phyloP scores from a whole-genome alignment of 805 yeast genomes.

The Diddensiella caesifluorescens region DNA sequence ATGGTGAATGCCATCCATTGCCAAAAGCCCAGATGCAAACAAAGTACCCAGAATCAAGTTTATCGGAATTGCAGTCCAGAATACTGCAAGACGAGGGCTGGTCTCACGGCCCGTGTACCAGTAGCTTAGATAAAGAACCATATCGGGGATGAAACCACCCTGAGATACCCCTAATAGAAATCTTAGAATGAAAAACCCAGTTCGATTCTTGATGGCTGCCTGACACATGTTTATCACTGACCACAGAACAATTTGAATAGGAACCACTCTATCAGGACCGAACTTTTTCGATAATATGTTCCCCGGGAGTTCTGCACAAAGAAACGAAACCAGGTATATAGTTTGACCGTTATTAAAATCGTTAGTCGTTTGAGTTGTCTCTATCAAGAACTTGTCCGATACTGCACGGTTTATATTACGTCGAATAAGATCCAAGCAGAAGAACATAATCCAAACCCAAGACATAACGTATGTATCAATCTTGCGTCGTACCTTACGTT shows the following conservation, averaged over 20 bases:
- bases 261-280: slow-evolving; percentile 64
- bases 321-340: slow-evolving; percentile 48
- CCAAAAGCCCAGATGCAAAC: slow-evolving; percentile 50
- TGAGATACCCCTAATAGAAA: slow-evolving; percentile 49
- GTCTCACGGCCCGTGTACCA: slow-evolving; percentile 58
- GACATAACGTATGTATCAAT: slow-evolving; percentile 51
- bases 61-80: slow-evolving; percentile 52
- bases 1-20: slow-evolving; percentile 42
- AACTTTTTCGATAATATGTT: slow-evolving; percentile 57
- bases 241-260: slow-evolving; percentile 55
- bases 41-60: slow-evolving; percentile 44
- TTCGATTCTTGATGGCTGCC: slow-evolving; percentile 38
- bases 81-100: slow-evolving; percentile 51
- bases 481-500: slow-evolving; percentile 44
- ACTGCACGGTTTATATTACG: slow-evolving; percentile 53
- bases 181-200: slow-evolving; percentile 45
- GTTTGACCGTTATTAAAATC: slow-evolving; percentile 59
- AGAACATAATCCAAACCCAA: slow-evolving; percentile 54
- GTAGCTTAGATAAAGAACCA: slow-evolving; percentile 58
- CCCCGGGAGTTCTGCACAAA: slow-evolving; percentile 61
- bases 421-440: slow-evolving; percentile 55
- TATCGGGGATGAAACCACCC: slow-evolving; percentile 68
- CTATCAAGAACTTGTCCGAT: slow-evolving; percentile 50
- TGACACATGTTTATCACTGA: slow-evolving; percentile 53
- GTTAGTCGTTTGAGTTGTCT: slow-evolving; percentile 47